Evolutionary conservation across 2,329 filamentous ascomycete genomes (phyloP).

Genomic region (Epichloe hybrida): DNA sequence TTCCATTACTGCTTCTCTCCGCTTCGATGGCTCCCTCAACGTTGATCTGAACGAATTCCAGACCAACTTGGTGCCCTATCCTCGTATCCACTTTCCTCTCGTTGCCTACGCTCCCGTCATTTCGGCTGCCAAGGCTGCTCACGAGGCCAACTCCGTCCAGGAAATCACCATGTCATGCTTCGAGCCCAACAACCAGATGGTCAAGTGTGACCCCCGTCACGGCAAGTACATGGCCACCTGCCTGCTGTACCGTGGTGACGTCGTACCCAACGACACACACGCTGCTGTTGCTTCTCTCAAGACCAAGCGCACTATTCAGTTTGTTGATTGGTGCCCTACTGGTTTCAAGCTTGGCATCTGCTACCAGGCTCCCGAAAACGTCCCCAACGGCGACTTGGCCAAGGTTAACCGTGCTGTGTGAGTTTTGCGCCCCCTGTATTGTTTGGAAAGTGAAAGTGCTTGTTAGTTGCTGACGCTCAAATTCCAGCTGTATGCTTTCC

Average conservation of each 20-base stretch:
- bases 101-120: conserved; percentile 92
- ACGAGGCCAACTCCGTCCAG: conserved; percentile 95
- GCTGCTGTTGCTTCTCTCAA: conserved; percentile 87
- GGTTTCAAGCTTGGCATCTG: conserved; percentile 99
- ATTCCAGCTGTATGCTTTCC: conserved; percentile 79
- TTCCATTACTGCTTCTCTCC: conserved; percentile 94
- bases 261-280: conserved; percentile 93
- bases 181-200: conserved; percentile 99
- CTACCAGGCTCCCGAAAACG: conserved; percentile 94
- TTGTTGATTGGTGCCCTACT: conserved; percentile 99
- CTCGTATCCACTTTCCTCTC: conserved; percentile 97
- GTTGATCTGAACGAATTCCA: conserved; percentile 99
- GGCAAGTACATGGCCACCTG: conserved; percentile 99
- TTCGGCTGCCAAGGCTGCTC: conserved; percentile 86
- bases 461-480: conserved; percentile 12
- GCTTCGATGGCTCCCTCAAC: conserved; percentile 97
- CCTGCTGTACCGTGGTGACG: conserved; percentile 94
- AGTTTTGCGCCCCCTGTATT: conserved; percentile 25
- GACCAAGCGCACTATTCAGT: conserved; percentile 98
- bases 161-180: conserved; percentile 99
- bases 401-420: conserved; percentile 98
- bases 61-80: conserved; percentile 98
- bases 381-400: conserved; percentile 92
- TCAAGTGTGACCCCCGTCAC: conserved; percentile 96
- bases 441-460: background rate